phyloP scores from a whole-genome alignment of 257 asterid genomes.

The Ilex aquifolium region DNA sequence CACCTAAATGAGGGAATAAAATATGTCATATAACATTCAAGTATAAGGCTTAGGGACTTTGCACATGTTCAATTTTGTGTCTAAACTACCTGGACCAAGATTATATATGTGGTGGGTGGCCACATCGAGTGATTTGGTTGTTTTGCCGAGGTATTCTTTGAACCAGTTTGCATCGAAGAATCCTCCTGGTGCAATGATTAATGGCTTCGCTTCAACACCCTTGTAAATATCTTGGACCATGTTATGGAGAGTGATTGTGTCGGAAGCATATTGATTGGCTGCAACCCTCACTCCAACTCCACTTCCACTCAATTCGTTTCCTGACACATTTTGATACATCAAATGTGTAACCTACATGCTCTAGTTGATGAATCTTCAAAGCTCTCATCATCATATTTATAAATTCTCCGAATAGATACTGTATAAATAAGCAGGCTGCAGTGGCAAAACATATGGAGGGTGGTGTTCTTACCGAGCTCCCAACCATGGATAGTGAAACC shows the following conservation, averaged over 20 bases:
- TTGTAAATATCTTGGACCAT: slow-evolving; percentile 37
- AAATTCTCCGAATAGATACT: too few relatives aligned
- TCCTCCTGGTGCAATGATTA: slow-evolving; percentile 57
- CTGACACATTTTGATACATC: slow-evolving; percentile 13
- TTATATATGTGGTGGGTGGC: slow-evolving; percentile 69
- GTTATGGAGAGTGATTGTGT: slow-evolving; percentile 25
- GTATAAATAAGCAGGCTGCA: too few relatives aligned
- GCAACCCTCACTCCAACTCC: slow-evolving; percentile 48
- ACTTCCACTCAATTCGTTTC: slow-evolving; percentile 67
- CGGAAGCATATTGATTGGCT: slow-evolving; percentile 50
- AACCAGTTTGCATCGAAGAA: slow-evolving; percentile 57
- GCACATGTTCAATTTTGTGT: too few relatives aligned
- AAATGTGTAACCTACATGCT: too few relatives aligned
- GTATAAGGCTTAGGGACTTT: too few relatives aligned
- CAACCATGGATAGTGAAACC: slow-evolving; percentile 65
- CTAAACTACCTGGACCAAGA: slow-evolving; percentile 52
- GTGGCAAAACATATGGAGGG: too few relatives aligned
- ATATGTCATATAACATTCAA: too few relatives aligned
- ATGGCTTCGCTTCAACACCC: slow-evolving; percentile 26
- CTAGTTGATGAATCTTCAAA: too few relatives aligned
- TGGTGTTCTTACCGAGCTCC: slow-evolving; percentile 59
- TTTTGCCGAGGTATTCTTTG: slow-evolving; percentile 20
- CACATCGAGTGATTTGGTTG: slow-evolving; percentile 32
- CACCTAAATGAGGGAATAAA: slow-evolving; percentile 29
- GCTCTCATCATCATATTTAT: too few relatives aligned